phyloP scores from a whole-genome alignment of 768 basidiomycete species.

The Psilocybe azurescens region DNA sequence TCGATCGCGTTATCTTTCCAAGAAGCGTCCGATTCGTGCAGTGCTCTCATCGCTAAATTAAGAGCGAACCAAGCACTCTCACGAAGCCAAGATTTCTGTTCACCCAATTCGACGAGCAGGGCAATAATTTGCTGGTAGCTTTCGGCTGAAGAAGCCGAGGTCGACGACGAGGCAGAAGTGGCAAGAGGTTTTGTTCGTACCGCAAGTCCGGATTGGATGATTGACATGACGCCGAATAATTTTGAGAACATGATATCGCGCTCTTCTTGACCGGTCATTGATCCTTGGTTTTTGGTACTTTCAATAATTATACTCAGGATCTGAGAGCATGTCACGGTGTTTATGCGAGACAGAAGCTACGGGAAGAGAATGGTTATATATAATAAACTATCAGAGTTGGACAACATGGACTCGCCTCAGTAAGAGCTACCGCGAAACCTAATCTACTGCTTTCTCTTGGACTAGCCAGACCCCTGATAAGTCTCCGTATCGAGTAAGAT shows the following conservation, averaged over 20 bases:
- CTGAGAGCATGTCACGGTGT: slow-evolving; percentile 78
- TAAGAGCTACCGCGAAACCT: slow-evolving; percentile 95
- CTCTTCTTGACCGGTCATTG: slow-evolving; percentile 90
- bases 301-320: slow-evolving; percentile 79
- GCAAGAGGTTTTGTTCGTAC: slow-evolving; percentile 63
- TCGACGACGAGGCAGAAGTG: slow-evolving; percentile 56
- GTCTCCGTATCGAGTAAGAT: slow-evolving; percentile 86
- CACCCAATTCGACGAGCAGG: slow-evolving; percentile 71
- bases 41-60: slow-evolving; percentile 62
- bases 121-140: slow-evolving; percentile 64
- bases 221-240: slow-evolving; percentile 85
- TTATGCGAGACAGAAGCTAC: slow-evolving; percentile 79
- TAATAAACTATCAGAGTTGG: slow-evolving; percentile 2
- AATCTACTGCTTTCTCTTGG: slow-evolving; percentile 92
- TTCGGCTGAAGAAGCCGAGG: slow-evolving; percentile 58
- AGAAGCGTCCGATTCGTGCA: slow-evolving; percentile 59
- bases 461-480: slow-evolving; percentile 89
- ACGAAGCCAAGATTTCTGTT: slow-evolving; percentile 87
- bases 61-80: slow-evolving; percentile 93
- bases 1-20: slow-evolving; percentile 77
- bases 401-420: slow-evolving; percentile 67
- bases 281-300: slow-evolving; percentile 70
- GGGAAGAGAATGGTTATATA: slow-evolving; percentile 4
- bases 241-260: slow-evolving; percentile 92
- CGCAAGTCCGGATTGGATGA: slow-evolving; percentile 86